phyloP scores from a whole-genome alignment of 176 grass and related monocot genomes.

The Paspalum notatum region DNA sequence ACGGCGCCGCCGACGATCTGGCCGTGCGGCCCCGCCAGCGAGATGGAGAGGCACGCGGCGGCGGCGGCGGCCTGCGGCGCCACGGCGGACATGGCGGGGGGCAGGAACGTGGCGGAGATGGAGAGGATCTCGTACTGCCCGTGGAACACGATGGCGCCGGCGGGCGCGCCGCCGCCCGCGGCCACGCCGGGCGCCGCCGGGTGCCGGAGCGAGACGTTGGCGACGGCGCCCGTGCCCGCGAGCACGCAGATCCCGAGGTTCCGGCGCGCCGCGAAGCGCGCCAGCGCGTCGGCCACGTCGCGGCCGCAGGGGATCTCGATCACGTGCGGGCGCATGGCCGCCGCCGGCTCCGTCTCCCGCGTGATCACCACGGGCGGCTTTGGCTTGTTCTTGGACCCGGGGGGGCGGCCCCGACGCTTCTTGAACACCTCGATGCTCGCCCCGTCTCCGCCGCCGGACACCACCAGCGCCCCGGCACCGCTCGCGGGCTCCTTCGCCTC shows the following conservation, averaged over 20 bases:
- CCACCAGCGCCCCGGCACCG: slow-evolving; percentile 22
- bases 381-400: slow-evolving; percentile 92
- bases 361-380: slow-evolving; percentile 94
- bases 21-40: slow-evolving; percentile 86
- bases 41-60: slow-evolving; percentile 65
- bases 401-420: slow-evolving; percentile 74
- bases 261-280: slow-evolving; percentile 56
- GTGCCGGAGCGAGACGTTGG: slow-evolving; percentile 75
- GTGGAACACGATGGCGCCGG: slow-evolving; percentile 68
- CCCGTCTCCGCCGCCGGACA: slow-evolving; percentile 48
- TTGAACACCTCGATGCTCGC: slow-evolving; percentile 78
- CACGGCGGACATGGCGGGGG: slow-evolving; percentile 56
- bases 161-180: background rate
- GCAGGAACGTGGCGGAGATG: slow-evolving; percentile 80
- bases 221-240: slow-evolving; percentile 67
- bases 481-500: slow-evolving; percentile 49
- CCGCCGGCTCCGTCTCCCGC: slow-evolving; percentile 62
- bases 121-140: slow-evolving; percentile 88
- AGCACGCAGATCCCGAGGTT: slow-evolving; percentile 86
- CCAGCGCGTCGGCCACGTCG: slow-evolving; percentile 72
- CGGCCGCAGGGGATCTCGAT: slow-evolving; percentile 82
- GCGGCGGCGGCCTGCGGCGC: slow-evolving; percentile 48
- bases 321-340: slow-evolving; percentile 88
- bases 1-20: slow-evolving; percentile 87
- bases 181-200: slow-evolving; percentile 9